phyloP scores from a whole-genome alignment of 257 asterid species.

The Solanum microdontum region DNA sequence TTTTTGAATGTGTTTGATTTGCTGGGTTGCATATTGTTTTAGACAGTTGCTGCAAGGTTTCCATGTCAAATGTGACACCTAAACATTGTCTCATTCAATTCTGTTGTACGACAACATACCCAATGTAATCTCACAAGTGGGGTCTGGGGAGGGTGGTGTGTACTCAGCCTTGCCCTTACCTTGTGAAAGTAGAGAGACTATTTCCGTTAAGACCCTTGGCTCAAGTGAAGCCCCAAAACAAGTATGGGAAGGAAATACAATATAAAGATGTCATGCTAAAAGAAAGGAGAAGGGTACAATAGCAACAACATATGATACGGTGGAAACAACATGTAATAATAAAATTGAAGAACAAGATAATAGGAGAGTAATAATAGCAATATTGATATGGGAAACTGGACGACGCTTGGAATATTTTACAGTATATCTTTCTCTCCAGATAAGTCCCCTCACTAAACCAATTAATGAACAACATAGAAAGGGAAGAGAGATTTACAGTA shows the following conservation, averaged over 20 bases:
- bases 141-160: neutral
- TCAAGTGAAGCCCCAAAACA: neutral
- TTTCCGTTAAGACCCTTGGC: neutral
- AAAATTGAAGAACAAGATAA: neutral
- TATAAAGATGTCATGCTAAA: neutral
- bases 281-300: neutral
- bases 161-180: neutral
- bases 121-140: neutral
- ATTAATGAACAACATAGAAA: neutral
- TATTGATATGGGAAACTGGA: neutral
- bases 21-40: neutral
- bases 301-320: neutral
- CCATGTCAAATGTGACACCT: neutral
- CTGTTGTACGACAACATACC: neutral
- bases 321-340: neutral
- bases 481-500: neutral
- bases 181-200: neutral
- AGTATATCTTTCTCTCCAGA: too few species aligned
- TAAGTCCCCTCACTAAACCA: too few species aligned
- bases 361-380: neutral
- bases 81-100: neutral
- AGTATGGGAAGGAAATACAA: neutral
- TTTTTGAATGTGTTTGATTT: neutral
- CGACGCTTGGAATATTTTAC: too few species aligned
- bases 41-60: neutral